These are phyloP conservation scores for Saturnispora diversa DNA, from an alignment of 805 yeast species.

Conservation along the genomic window DNA sequence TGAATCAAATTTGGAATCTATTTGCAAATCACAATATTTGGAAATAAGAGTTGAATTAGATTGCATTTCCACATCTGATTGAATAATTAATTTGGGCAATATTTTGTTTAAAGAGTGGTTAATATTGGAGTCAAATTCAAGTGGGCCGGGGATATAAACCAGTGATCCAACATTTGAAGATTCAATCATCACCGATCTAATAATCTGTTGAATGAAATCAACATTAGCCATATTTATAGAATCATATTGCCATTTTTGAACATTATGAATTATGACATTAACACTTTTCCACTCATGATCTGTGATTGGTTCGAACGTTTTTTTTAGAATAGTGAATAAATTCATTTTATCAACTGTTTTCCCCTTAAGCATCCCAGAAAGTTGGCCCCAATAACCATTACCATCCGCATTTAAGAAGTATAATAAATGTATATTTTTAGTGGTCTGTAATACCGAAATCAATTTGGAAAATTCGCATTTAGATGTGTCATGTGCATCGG, in stretches of 20 bases:
- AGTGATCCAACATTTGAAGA: neutral
- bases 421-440: neutral
- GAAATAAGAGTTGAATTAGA: neutral
- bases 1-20: constrained; percentile 6
- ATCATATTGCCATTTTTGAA: constrained; percentile 16
- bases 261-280: constrained; percentile 9
- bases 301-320: neutral
- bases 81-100: neutral
- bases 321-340: neutral
- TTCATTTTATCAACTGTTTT: neutral
- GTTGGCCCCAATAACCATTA: neutral
- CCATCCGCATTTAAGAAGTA: neutral
- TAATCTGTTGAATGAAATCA: constrained; percentile 23
- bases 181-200: constrained; percentile 17
- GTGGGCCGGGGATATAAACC: constrained; percentile 9
- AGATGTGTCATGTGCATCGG: neutral
- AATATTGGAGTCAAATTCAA: neutral
- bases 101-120: neutral
- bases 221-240: constrained; percentile 15
- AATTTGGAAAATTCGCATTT: neutral
- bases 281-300: constrained; percentile 8
- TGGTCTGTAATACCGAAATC: neutral
- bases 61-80: neutral
- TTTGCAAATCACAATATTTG: constrained; percentile 8
- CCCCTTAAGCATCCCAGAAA: neutral